Evolutionary conservation across 306 rosid species (phyloP).

Genomic region (Mimosa pudica): DNA sequence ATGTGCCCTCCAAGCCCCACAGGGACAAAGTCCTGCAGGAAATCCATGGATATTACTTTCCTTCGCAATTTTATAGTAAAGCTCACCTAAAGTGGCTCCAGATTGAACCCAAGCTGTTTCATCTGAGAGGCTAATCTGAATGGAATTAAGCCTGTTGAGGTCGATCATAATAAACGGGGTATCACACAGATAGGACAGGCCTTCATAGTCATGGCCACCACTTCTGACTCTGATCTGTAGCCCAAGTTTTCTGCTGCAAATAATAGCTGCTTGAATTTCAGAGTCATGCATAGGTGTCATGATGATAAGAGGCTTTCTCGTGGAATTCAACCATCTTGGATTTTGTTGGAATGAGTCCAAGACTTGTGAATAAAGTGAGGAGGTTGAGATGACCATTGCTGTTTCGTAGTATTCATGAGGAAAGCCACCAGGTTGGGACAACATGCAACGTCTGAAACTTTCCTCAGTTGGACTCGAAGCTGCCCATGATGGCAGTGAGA

Average conservation of each 20-base stretch:
- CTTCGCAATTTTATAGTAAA: conserved; percentile 19
- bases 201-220: conserved; percentile 32
- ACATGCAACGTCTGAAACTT: conserved; percentile 4
- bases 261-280: conserved; percentile 22
- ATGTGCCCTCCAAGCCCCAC: conserved; percentile 49
- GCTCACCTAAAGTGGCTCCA: conserved; percentile 26
- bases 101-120: conserved; percentile 27
- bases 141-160: not conserved
- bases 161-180: conserved; percentile 18
- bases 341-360: conserved; percentile 11
- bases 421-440: not conserved
- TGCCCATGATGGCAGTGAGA: conserved; percentile 10
- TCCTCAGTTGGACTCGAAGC: not conserved
- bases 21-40: conserved; percentile 17
- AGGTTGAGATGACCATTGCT: not conserved
- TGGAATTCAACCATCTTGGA: conserved; percentile 5
- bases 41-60: conserved; percentile 16
- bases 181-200: conserved; percentile 14
- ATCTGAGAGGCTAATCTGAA: conserved; percentile 1
- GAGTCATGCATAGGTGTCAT: conserved; percentile 1
- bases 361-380: conserved; percentile 7
- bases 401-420: not conserved
- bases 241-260: not conserved
- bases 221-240: conserved; percentile 24
- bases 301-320: conserved; percentile 18